Evolutionary conservation across 495 filamentous ascomycete species (phyloP).

Genomic region (Tirmania nivea): DNA sequence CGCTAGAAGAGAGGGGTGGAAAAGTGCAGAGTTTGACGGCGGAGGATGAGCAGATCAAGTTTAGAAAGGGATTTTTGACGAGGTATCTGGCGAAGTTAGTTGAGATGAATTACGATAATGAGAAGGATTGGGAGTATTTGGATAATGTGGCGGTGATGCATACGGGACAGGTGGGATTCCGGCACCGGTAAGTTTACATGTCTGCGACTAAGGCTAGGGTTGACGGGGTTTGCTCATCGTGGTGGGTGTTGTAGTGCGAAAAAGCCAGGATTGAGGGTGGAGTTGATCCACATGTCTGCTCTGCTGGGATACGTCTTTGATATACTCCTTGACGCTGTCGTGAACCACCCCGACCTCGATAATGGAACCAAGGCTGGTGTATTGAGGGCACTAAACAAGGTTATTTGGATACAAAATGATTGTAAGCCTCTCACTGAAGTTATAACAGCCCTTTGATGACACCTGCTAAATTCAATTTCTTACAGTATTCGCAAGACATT

Average conservation of each 20-base stretch:
- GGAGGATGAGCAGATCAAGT: constrained; percentile 23
- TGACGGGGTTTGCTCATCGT: neutral
- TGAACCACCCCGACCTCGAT: constrained; percentile 12
- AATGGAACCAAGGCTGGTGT: constrained; percentile 10
- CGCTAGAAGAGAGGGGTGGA: constrained; percentile 8
- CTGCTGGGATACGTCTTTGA: constrained; percentile 23
- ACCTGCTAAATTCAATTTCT: no score
- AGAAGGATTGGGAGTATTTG: constrained; percentile 19
- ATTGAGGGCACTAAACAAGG: constrained; percentile 14
- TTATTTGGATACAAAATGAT: constrained; percentile 20
- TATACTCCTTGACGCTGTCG: constrained; percentile 19
- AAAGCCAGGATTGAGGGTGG: constrained; percentile 20
- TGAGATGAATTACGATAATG: constrained; percentile 8
- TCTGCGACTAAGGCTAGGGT: neutral
- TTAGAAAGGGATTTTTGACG: constrained; percentile 23
- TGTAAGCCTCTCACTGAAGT: neutral
- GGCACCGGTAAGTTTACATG: constrained; percentile 15
- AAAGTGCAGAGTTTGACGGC: constrained; percentile 9
- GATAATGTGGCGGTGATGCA: constrained; percentile 26
- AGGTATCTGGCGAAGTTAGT: constrained; percentile 14
- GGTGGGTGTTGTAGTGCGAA: constrained; percentile 8
- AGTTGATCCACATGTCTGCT: constrained; percentile 22
- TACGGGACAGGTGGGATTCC: constrained; percentile 22
- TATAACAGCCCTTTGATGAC: neutral
- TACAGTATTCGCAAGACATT: constrained; percentile 13